These are phyloP conservation scores for Arthrobotrys musiformis DNA, from an alignment of 2,329 filamentous ascomycete genomes.

Conservation along the genomic window DNA sequence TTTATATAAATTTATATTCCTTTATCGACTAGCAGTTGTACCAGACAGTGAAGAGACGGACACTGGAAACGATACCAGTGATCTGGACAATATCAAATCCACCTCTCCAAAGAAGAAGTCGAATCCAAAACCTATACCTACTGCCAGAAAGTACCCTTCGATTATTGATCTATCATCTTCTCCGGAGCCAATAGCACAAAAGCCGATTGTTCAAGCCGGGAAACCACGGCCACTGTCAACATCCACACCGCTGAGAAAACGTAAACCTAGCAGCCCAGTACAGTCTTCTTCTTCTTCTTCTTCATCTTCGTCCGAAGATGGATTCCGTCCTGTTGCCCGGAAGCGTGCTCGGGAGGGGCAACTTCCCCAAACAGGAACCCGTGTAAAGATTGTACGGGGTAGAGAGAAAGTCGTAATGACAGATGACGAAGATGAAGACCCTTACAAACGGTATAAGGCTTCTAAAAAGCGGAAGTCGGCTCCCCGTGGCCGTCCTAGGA, in stretches of 20 bases:
- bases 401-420: slow-evolving; percentile 58
- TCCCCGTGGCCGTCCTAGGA: slow-evolving; percentile 57
- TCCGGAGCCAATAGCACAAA: slow-evolving; percentile 19
- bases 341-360: neutral
- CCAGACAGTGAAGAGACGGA: slow-evolving; percentile 12
- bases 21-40: neutral
- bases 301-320: neutral
- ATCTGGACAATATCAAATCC: slow-evolving; percentile 45
- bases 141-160: slow-evolving; percentile 39
- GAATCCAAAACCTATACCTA: neutral
- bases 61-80: slow-evolving; percentile 35
- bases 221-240: neutral
- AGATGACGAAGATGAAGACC: slow-evolving; percentile 70
- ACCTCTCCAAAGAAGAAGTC: neutral
- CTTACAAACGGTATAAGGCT: slow-evolving; percentile 67
- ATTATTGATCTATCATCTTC: slow-evolving; percentile 42
- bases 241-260: slow-evolving; percentile 16
- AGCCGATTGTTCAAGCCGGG: slow-evolving; percentile 4
- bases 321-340: neutral
- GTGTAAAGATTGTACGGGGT: slow-evolving; percentile 25
- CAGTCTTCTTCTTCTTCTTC: neutral
- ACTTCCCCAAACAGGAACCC: neutral
- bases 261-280: slow-evolving; percentile 6
- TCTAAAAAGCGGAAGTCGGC: slow-evolving; percentile 68
- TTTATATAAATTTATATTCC: neutral